Conservation (phyloP, 306 rosid species). For the Sicyos baderoa region DNA sequence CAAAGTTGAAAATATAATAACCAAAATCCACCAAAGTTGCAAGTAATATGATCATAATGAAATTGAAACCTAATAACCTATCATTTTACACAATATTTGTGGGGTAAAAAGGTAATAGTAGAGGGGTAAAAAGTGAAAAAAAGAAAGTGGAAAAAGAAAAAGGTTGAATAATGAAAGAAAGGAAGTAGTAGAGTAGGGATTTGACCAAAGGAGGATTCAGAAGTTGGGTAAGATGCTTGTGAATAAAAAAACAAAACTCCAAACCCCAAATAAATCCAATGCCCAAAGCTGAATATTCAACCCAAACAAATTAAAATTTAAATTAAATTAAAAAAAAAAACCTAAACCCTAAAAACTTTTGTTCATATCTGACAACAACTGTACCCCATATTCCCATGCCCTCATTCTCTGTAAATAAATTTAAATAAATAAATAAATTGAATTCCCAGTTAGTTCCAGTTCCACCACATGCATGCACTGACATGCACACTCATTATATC, state of each 20-base stretch:
- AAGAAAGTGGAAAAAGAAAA: not conserved
- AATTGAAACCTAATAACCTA: too few relatives aligned
- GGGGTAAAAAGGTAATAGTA: not conserved
- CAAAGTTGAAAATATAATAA: too few relatives aligned
- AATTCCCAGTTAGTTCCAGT: not conserved
- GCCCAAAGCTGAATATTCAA: not conserved
- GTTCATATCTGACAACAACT: not conserved
- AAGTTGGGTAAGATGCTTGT: constrained; percentile 10
- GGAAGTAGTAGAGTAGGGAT: constrained; percentile 4
- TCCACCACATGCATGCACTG: constrained; percentile 63
- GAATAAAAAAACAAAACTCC: not conserved
- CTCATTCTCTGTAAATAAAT: not conserved
- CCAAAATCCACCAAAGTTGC: too few relatives aligned
- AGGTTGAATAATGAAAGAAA: constrained; percentile 1
- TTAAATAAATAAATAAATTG: not conserved
- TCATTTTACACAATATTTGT: too few relatives aligned
- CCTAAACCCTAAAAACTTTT: not conserved
- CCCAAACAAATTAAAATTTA: too few relatives aligned
- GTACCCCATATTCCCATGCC: constrained; percentile 15
- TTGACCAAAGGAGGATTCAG: constrained; percentile 5
- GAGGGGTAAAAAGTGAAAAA: not conserved
- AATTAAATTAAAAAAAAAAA: not conserved
- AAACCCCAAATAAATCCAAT: not conserved
- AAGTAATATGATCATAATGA: too few relatives aligned
- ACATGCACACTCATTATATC: constrained; percentile 55